phyloP scores from a whole-genome alignment of 495 filamentous ascomycete genomes.

The Xylaria acuta region DNA sequence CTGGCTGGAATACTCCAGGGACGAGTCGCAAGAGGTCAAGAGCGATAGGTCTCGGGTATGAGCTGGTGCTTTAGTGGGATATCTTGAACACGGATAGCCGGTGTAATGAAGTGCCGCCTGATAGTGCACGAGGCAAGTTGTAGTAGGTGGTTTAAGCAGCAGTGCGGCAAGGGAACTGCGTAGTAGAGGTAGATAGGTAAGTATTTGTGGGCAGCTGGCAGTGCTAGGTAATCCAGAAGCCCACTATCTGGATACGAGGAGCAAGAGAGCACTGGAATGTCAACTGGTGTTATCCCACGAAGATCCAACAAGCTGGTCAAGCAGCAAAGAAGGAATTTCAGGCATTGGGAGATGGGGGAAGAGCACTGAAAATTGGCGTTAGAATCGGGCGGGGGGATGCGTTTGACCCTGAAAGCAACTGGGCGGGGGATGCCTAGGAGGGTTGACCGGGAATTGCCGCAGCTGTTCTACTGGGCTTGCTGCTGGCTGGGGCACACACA shows the following conservation, averaged over 20 bases:
- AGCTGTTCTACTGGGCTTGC: conserved; percentile 28
- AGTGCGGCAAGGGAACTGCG: not conserved
- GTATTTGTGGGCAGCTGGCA: not conserved
- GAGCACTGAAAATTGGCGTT: conserved; percentile 28
- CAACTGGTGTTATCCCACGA: not conserved
- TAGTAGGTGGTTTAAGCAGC: not conserved
- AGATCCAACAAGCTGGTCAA: conserved; percentile 5
- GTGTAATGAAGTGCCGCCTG: not conserved
- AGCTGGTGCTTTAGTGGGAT: not conserved
- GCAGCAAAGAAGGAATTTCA: not conserved
- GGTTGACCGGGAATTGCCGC: conserved; percentile 40
- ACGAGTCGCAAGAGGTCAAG: not conserved
- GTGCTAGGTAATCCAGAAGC: not conserved
- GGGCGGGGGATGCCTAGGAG: conserved; percentile 25
- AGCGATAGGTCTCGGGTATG: not conserved
- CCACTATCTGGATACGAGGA: not conserved
- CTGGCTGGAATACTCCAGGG: not conserved
- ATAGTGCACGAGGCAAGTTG: not conserved
- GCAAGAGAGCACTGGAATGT: not conserved
- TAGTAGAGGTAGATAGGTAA: not conserved
- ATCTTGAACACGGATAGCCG: not conserved
- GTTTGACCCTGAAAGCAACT: conserved; percentile 44
- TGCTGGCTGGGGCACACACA: conserved; percentile 8
- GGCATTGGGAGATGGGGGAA: conserved; percentile 19
- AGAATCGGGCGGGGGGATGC: conserved; percentile 34